A percentile compares a stretch with the other conserved stretches of the same genome.
These are phyloP conservation scores for Acanthamoeba healyi DNA, from an alignment of 208 protist genomes.

Conservation along the genomic window DNA sequence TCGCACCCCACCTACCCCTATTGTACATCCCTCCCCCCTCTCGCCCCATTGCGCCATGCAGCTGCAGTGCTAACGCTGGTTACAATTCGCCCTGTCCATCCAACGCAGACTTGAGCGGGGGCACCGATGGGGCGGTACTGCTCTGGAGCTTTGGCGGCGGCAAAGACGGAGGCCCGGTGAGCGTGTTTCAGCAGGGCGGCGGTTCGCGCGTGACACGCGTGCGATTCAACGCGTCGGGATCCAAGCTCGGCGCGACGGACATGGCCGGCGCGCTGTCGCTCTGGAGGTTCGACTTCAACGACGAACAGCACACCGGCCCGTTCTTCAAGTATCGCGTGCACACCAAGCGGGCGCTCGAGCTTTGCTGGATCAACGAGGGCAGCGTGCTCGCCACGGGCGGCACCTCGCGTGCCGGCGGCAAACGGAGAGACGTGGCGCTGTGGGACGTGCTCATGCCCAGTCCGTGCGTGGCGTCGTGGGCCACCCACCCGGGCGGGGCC, in stretches of 20 bases:
- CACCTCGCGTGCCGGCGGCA: constrained; percentile 44
- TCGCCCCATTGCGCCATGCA: not conserved
- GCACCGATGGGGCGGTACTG: constrained; percentile 24
- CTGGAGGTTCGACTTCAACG: constrained; percentile 53
- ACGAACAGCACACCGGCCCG: not conserved
- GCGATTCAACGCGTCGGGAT: constrained; percentile 64
- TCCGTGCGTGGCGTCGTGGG: constrained; percentile 26
- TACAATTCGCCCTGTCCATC: not conserved
- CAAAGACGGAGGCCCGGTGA: not conserved
- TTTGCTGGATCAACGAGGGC: constrained; percentile 59
- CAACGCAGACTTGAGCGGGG: constrained; percentile 39
- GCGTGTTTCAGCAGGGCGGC: constrained; percentile 38
- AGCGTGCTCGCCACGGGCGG: constrained; percentile 59
- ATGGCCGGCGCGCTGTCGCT: constrained; percentile 25
- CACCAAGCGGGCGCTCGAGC: constrained; percentile 53
- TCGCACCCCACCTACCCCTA: constrained; percentile 57
- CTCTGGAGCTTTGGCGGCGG: constrained; percentile 39
- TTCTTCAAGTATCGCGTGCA: constrained; percentile 42
- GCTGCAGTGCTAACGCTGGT: not conserved
- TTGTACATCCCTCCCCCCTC: not conserved
- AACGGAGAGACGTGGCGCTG: constrained; percentile 58
- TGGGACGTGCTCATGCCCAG: constrained; percentile 70
- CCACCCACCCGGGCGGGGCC: constrained; percentile 34
- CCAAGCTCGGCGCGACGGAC: constrained; percentile 58
- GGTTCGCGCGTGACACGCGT: constrained; percentile 19